Evolutionary conservation across 148 eudicot genomes (phyloP), one percentile per base, ranked within the genome.

Genomic region (Camellia japonica): DNA sequence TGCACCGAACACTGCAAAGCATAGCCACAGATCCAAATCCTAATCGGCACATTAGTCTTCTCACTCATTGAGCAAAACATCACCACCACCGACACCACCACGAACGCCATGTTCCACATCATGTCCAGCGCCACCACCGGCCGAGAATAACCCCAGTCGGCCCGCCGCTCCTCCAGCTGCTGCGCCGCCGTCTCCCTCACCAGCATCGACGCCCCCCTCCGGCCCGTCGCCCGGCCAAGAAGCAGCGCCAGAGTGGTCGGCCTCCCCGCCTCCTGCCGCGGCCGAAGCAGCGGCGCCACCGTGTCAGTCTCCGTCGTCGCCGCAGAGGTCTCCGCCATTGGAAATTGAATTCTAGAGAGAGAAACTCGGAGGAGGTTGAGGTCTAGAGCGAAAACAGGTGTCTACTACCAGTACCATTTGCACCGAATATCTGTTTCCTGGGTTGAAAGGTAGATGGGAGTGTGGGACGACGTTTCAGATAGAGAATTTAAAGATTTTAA

Each of bases 141-240:
- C 86, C 83, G 89, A 6, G 99, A 93, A 87, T 93, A 93, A 0
- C 97, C 97, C 99, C 99, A 95, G 56, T 95, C 97, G 15, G 91
- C 93, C 12, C 97, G 93, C 0, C 99, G 89, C 66, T 90, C 93
- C 71, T 92, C 97, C 3, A 95, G 91, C 87, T 95, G 86, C 4
- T 94, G 91, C 60, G 99, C 99, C 20, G 99, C 97, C 41, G 97
- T 92, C 86, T 95, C 95, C 46, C 99, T 82, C 44, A 95, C 99
- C 41, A 95, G 69, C 85, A 92, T 82, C 59, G 99, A 92, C 4
- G 97, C 90, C 3, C 96, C 94, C 0, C 97, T 86, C 19, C 94
- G 86, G 7, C 94, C 93, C 0, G 93, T 83, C 4, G 93, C 93
- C 8, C 93, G 87, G 23, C 93, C 91, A 0, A 93, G 78, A 1